Evolutionary conservation across 2,329 filamentous ascomycete species (phyloP).

Genomic region (Aspergillus sp.): DNA sequence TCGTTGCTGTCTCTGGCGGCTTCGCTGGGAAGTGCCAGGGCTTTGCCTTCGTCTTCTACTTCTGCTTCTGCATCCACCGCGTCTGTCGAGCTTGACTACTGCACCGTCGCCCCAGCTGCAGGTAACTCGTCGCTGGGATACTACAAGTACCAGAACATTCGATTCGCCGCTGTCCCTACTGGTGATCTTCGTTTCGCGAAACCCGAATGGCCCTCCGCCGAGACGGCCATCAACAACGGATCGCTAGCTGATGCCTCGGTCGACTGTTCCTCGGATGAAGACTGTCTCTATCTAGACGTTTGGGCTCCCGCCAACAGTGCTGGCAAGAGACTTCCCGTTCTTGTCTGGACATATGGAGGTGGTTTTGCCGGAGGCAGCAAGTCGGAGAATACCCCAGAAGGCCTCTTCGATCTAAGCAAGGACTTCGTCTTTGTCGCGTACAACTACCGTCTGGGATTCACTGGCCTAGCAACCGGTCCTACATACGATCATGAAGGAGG

Average conservation of each 20-base stretch:
- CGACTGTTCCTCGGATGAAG: slow-evolving; percentile 26
- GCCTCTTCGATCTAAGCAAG: slow-evolving; percentile 23
- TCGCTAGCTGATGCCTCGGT: slow-evolving; percentile 25
- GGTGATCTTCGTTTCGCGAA: slow-evolving; percentile 29
- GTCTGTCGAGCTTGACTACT: slow-evolving; percentile 23
- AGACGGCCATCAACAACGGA: slow-evolving; percentile 29
- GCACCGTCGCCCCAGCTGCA: slow-evolving; percentile 18
- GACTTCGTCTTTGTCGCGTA: slow-evolving; percentile 29
- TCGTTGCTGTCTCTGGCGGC: background rate
- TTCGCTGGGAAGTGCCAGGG: background rate
- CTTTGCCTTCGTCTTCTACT: background rate
- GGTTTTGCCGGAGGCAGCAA: slow-evolving; percentile 21
- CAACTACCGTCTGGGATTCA: slow-evolving; percentile 32
- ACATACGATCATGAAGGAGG: slow-evolving; percentile 24
- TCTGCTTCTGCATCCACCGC: background rate
- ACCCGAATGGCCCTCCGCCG: slow-evolving; percentile 21
- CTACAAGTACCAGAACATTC: slow-evolving; percentile 34
- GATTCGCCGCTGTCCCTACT: slow-evolving; percentile 29
- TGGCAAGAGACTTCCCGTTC: slow-evolving; percentile 21
- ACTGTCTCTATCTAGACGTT: slow-evolving; percentile 18
- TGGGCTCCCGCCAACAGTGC: slow-evolving; percentile 18
- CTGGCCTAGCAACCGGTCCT: slow-evolving; percentile 25
- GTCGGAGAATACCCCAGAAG: slow-evolving; percentile 29
- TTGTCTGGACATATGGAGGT: slow-evolving; percentile 27
- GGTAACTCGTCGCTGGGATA: slow-evolving; percentile 15